Conservation (phyloP, 257 asterid genomes). For the Solanum gandarillasii region DNA sequence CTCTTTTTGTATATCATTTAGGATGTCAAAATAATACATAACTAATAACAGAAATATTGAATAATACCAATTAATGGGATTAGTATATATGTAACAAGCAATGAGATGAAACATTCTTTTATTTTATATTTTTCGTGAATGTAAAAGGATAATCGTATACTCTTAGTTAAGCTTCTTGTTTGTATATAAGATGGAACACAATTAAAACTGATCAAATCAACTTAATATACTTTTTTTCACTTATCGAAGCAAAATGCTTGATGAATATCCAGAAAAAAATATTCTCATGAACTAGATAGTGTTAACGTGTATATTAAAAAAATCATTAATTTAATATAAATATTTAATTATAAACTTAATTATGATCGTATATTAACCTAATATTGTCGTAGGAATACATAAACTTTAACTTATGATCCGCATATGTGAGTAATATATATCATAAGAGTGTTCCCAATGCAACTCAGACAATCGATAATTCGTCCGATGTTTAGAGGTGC, state of each 20-base stretch:
- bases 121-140: not conserved
- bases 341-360: too few species aligned
- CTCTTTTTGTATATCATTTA: not conserved
- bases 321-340: too few species aligned
- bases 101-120: not conserved
- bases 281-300: not conserved
- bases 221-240: not conserved
- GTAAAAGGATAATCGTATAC: not conserved
- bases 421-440: not conserved
- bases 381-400: too few species aligned
- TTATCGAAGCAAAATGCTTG: not conserved
- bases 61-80: not conserved
- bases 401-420: not conserved
- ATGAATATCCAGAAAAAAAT: not conserved
- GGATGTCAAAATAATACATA: not conserved
- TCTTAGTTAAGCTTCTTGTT: not conserved
- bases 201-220: not conserved
- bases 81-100: not conserved
- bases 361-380: too few species aligned
- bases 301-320: too few species aligned
- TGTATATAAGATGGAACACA: not conserved
- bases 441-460: not conserved
- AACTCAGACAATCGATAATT: not conserved
- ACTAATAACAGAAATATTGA: not conserved
- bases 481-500: too few species aligned